Percentiles rank a stretch among this genome's conserved stretches.
Evolutionary conservation across 805 yeast species (phyloP).

Genomic region (Teunomyces cretensis): DNA sequence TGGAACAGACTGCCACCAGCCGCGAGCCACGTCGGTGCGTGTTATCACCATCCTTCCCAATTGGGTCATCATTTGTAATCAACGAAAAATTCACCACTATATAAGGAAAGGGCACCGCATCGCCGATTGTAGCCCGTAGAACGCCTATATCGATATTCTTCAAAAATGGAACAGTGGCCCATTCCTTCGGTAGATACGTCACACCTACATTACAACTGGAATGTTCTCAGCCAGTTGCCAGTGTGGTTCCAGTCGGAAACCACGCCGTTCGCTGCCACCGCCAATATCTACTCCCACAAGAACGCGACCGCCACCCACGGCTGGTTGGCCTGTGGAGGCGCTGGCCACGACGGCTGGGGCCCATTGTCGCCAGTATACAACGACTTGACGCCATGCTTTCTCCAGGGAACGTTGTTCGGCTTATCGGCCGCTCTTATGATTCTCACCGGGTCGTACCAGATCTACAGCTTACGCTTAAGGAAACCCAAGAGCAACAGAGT

Average conservation of each 20-base stretch:
- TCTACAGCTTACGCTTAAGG: conserved; percentile 28
- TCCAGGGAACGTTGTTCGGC: conserved; percentile 51
- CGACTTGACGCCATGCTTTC: conserved; percentile 62
- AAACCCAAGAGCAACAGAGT: conserved; percentile 32
- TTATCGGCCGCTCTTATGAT: conserved; percentile 43
- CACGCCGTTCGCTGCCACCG: neutral
- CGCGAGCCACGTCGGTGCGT: neutral
- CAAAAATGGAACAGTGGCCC: conserved; percentile 2
- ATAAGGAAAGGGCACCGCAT: neutral
- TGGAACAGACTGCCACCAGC: neutral
- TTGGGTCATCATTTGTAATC: neutral
- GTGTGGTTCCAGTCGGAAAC: conserved; percentile 5
- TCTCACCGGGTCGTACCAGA: conserved; percentile 39
- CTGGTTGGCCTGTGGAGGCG: conserved; percentile 34
- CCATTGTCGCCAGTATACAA: conserved; percentile 40
- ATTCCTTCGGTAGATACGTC: conserved; percentile 5
- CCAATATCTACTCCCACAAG: neutral
- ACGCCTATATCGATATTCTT: neutral
- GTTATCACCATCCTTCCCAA: neutral
- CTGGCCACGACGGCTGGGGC: conserved; percentile 43
- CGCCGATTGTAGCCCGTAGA: neutral
- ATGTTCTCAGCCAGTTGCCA: conserved; percentile 16
- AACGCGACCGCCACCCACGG: neutral
- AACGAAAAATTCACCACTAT: neutral
- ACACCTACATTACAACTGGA: conserved; percentile 9